Conservation (phyloP, 768 basidiomycete genomes). For the Russula griseocarnosa region DNA sequence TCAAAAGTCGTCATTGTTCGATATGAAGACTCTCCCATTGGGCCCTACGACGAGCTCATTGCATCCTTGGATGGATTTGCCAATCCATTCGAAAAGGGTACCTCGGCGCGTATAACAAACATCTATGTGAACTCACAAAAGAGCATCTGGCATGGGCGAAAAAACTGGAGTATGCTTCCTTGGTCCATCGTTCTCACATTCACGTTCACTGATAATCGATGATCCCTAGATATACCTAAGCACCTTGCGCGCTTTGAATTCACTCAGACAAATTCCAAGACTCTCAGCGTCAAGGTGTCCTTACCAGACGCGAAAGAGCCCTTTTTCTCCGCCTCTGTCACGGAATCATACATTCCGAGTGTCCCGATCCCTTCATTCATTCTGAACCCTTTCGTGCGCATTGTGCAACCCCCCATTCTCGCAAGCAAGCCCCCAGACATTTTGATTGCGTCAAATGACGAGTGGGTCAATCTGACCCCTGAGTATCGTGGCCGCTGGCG, state of each 20-base stretch:
- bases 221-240: constrained; percentile 17
- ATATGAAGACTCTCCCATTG: constrained; percentile 21
- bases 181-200: no score
- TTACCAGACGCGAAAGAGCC: constrained; percentile 11
- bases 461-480: constrained; percentile 19
- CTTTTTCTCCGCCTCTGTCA: constrained; percentile 23
- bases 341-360: constrained; percentile 17
- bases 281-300: background rate
- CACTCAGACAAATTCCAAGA: background rate
- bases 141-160: constrained; percentile 22
- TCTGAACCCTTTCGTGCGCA: background rate
- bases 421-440: background rate
- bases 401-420: constrained; percentile 19
- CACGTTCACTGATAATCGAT: background rate
- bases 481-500: constrained; percentile 14
- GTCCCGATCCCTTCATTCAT: constrained; percentile 12
- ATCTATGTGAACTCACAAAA: constrained; percentile 20
- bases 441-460: background rate
- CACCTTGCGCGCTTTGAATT: constrained; percentile 23
- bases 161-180: constrained; percentile 16
- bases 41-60: constrained; percentile 27
- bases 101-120: constrained; percentile 13
- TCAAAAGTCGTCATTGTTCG: constrained; percentile 4
- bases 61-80: background rate
- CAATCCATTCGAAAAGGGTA: constrained; percentile 7